Evolutionary conservation across 495 filamentous ascomycete species (phyloP).

Genomic region (Aspergillus avenaceus): DNA sequence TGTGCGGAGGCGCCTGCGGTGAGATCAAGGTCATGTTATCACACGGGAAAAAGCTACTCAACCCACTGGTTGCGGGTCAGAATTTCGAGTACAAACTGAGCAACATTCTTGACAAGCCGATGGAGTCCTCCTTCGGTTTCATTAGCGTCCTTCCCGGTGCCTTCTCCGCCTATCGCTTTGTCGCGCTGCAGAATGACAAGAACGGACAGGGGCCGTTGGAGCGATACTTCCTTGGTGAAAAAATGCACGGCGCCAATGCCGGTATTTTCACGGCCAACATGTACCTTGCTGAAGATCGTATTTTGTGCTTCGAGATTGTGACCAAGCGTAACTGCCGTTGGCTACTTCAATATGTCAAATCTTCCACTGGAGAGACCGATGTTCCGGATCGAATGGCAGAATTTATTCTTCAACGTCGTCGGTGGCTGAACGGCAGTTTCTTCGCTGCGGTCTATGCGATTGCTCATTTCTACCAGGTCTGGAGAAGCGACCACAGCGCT

Average conservation of each 20-base stretch:
- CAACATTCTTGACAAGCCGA: constrained; percentile 97
- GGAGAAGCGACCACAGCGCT: constrained; percentile 84
- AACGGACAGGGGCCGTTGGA: constrained; percentile 87
- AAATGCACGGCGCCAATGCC: constrained; percentile 91
- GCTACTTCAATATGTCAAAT: constrained; percentile 98
- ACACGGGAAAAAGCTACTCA: constrained; percentile 85
- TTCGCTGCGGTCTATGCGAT: constrained; percentile 97
- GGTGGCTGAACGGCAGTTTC: constrained; percentile 98
- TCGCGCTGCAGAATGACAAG: constrained; percentile 95
- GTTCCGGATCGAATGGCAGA: constrained; percentile 94
- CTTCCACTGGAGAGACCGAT: constrained; percentile 92
- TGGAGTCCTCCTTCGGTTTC: constrained; percentile 97
- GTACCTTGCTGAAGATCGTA: constrained; percentile 99
- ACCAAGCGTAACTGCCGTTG: constrained; percentile 95
- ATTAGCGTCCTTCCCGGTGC: constrained; percentile 96
- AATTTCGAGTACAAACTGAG: constrained; percentile 99
- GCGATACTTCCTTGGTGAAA: constrained; percentile 97
- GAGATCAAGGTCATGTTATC: constrained; percentile 99
- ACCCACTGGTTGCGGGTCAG: constrained; percentile 92
- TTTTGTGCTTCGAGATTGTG: constrained; percentile 98
- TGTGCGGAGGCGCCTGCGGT: constrained; percentile 95
- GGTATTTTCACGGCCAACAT: constrained; percentile 99
- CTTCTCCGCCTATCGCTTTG: constrained; percentile 93
- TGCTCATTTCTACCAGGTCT: constrained; percentile 90
- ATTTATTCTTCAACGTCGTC: constrained; percentile 90